A percentile compares a stretch with the other conserved stretches of the same genome.
These are phyloP conservation scores for Leccinum proximum DNA, from an alignment of 1,284 basidiomycete species.

Conservation along the genomic window DNA sequence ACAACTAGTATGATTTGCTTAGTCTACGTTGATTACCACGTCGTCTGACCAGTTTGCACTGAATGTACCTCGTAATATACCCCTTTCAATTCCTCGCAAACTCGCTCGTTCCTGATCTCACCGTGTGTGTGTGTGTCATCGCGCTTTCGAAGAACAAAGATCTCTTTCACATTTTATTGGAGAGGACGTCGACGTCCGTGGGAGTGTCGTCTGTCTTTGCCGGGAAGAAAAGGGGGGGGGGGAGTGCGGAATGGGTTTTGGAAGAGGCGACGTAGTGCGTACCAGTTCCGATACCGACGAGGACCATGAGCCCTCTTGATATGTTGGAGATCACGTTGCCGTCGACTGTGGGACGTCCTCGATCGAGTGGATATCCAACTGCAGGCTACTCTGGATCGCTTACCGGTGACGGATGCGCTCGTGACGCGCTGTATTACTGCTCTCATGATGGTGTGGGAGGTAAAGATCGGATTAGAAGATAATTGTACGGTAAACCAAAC, in stretches of 20 bases:
- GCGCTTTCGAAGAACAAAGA: conserved; percentile 7
- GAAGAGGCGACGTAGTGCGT: conserved; percentile 22
- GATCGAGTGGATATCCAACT: background rate
- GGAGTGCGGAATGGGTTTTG: conserved; percentile 1
- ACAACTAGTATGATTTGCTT: no score
- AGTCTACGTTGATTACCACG: no score
- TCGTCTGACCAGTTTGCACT: no score
- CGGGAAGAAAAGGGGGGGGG: background rate
- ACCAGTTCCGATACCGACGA: conserved; percentile 86
- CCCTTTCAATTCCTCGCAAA: no score
- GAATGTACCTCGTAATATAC: no score
- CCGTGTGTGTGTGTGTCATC: background rate
- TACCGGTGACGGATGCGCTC: conserved; percentile 73
- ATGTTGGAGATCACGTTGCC: conserved; percentile 75
- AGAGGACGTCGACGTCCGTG: conserved; percentile 64
- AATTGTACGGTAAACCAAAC: background rate
- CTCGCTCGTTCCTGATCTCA: no score
- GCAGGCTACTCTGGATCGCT: conserved; percentile 10
- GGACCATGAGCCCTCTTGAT: conserved; percentile 79
- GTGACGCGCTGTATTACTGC: conserved; percentile 77
- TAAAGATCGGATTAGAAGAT: conserved; percentile 7
- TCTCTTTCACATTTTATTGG: conserved; percentile 72
- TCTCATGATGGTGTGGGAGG: conserved; percentile 47
- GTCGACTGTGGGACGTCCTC: conserved; percentile 48
- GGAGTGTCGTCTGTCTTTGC: conserved; percentile 69